These are phyloP conservation scores for Trypanosoma brucei DNA, from an alignment of 208 protist species.

Conservation along the genomic window DNA sequence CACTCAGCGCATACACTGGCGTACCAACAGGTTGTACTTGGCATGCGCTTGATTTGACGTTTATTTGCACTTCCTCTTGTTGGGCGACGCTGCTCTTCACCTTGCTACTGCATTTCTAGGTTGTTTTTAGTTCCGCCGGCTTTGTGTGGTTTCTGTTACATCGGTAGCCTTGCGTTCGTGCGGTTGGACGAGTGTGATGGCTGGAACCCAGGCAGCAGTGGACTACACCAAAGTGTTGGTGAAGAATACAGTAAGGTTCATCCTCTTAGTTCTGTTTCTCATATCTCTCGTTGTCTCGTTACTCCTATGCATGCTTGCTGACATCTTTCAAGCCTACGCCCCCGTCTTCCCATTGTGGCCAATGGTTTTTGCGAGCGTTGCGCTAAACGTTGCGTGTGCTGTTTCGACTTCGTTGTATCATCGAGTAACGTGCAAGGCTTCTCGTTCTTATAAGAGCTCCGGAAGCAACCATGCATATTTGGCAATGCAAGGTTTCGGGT, in stretches of 20 bases:
- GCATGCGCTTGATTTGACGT: no score
- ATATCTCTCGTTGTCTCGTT: constrained; percentile 31
- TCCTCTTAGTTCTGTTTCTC: constrained; percentile 40
- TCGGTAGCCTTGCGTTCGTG: no score
- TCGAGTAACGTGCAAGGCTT: constrained; percentile 29
- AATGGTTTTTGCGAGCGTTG: constrained; percentile 29
- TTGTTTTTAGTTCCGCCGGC: no score
- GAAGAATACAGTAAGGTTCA: constrained; percentile 29
- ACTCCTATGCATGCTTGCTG: constrained; percentile 48
- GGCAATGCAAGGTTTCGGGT: constrained; percentile 59
- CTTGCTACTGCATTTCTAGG: no score
- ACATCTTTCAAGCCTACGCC: constrained; percentile 58
- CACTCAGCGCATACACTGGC: no score
- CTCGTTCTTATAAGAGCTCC: constrained; percentile 68
- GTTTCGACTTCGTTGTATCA: constrained; percentile 37
- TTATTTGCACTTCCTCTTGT: no score
- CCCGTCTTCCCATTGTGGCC: constrained; percentile 41
- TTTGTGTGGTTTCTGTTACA: no score
- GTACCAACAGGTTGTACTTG: no score
- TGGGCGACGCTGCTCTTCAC: no score
- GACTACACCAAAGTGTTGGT: constrained; percentile 7
- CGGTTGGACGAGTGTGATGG: no score
- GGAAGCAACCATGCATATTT: constrained; percentile 60
- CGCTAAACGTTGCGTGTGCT: constrained; percentile 30
- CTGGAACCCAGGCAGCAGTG: no score